Evolutionary conservation across 345 rosid species (phyloP).

Genomic region (Lepidium africanum): DNA sequence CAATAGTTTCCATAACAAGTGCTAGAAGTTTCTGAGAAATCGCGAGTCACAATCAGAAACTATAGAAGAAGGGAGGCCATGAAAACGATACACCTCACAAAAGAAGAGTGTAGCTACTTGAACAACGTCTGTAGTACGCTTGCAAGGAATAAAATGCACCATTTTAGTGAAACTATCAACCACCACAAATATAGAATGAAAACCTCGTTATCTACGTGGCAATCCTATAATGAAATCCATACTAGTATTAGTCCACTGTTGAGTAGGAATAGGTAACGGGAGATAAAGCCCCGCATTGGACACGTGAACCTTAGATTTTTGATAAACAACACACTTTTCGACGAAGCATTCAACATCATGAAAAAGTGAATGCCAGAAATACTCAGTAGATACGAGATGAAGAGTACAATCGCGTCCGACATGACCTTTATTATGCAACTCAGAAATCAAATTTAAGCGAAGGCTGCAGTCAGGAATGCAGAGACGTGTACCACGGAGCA

Average conservation of each 20-base stretch:
- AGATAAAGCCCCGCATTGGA: too few relatives aligned
- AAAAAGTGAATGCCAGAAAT: too few relatives aligned
- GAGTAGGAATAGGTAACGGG: too few relatives aligned
- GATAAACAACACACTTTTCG: too few relatives aligned
- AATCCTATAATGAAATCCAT: not conserved
- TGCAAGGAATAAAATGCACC: not conserved
- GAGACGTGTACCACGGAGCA: not conserved
- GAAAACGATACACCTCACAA: not conserved
- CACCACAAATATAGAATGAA: not conserved
- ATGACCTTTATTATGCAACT: not conserved
- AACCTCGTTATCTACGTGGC: not conserved
- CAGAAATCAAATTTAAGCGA: not conserved
- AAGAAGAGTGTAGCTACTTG: not conserved
- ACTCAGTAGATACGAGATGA: not conserved
- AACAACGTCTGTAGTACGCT: not conserved
- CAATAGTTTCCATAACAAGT: not conserved
- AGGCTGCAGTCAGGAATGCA: not conserved
- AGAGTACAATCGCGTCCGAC: not conserved
- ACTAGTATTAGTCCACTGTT: too few relatives aligned
- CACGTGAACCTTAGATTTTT: too few relatives aligned
- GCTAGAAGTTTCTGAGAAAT: not conserved
- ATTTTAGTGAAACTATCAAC: not conserved
- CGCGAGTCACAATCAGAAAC: not conserved
- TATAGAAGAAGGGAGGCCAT: not conserved
- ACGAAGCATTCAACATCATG: too few relatives aligned